Conservation (phyloP, 1,139 yeast species). For the Suhomyces coccinellae region DNA sequence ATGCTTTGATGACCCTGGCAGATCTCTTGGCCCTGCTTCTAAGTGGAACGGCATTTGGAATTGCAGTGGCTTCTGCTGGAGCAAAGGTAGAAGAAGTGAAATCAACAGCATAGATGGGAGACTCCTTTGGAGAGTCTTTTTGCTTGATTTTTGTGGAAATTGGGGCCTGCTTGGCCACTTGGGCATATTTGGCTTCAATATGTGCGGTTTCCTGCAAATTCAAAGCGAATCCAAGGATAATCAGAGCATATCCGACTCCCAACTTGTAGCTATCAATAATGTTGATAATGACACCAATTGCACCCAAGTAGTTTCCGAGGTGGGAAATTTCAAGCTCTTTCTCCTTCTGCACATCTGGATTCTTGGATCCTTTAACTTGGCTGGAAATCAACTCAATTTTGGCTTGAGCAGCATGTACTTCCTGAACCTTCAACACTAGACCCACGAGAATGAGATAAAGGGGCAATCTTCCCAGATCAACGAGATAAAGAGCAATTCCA, state of each 20-base stretch:
- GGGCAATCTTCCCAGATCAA: neutral
- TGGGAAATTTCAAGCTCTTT: neutral
- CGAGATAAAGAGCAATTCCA: neutral
- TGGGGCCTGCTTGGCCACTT: neutral
- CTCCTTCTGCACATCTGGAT: neutral
- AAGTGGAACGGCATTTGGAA: slow-evolving; percentile 21
- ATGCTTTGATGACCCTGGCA: slow-evolving; percentile 44
- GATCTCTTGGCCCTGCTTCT: slow-evolving; percentile 28
- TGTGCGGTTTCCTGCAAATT: neutral
- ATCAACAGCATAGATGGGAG: slow-evolving; percentile 47
- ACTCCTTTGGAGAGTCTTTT: slow-evolving; percentile 14
- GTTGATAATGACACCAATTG: neutral
- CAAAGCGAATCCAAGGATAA: neutral
- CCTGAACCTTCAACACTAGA: neutral
- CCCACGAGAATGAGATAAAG: neutral
- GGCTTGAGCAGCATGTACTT: neutral
- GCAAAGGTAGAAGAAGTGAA: slow-evolving; percentile 42
- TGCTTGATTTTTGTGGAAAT: neutral
- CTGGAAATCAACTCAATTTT: neutral
- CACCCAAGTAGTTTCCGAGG: neutral
- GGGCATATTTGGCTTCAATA: neutral
- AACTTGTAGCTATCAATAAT: neutral
- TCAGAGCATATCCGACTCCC: neutral
- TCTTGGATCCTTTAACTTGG: neutral
- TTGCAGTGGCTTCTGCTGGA: slow-evolving; percentile 25